These are phyloP conservation scores for Microstroma glucosiphilum DNA, from an alignment of 1,284 basidiomycete species.

Conservation along the genomic window DNA sequence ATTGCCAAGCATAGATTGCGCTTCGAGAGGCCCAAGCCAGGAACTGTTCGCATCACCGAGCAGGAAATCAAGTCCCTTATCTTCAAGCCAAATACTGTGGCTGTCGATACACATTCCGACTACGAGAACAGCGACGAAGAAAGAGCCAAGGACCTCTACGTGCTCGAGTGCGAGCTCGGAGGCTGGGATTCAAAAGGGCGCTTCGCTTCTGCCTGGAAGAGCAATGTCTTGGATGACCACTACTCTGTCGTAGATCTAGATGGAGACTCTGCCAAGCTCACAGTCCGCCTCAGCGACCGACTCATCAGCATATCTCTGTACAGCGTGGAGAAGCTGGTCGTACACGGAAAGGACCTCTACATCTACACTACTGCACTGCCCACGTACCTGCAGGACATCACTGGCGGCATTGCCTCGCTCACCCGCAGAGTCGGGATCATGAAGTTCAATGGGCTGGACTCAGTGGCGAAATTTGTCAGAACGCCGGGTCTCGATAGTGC, in stretches of 20 bases:
- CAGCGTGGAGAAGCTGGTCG: conserved; percentile 5
- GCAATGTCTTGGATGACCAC: conserved; percentile 2
- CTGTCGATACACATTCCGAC: neutral
- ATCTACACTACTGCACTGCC: neutral
- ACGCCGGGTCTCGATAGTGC: neutral
- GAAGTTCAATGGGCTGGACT: neutral
- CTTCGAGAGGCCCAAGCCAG: neutral
- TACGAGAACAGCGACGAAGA: neutral
- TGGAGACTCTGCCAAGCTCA: conserved; percentile 1
- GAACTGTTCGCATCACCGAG: neutral
- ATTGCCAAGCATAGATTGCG: neutral
- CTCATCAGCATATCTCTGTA: conserved; percentile 10
- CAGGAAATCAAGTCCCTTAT: conserved; percentile 1
- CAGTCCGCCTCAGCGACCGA: conserved; percentile 8
- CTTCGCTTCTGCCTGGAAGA: conserved; percentile 4
- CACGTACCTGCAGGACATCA: neutral
- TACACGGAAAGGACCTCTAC: neutral
- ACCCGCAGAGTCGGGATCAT: neutral
- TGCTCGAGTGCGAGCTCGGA: conserved; percentile 2
- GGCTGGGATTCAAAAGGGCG: neutral
- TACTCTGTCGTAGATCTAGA: conserved; percentile 6
- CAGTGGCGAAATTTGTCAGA: neutral
- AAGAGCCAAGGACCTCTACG: neutral
- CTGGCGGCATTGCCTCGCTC: neutral
- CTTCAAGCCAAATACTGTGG: neutral